phyloP scores from a whole-genome alignment of 2,329 filamentous ascomycete species.

The Arthroderma sp. region DNA sequence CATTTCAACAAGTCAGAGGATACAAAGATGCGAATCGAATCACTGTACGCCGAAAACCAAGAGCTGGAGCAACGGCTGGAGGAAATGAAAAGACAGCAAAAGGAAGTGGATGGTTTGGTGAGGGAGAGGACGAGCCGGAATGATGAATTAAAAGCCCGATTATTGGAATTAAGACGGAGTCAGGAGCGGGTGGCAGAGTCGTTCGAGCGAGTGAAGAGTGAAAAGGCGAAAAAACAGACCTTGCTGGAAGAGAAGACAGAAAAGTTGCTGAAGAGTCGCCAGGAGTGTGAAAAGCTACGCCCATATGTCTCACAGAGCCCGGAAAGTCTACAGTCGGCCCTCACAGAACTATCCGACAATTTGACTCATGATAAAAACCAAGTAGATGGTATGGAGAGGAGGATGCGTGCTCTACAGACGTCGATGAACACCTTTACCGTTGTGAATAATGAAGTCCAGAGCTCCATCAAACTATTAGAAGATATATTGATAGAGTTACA shows the following conservation, averaged over 20 bases:
- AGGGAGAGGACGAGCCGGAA: constrained; percentile 76
- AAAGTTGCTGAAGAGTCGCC: constrained; percentile 52
- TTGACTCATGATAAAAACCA: constrained; percentile 67
- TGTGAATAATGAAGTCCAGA: constrained; percentile 71
- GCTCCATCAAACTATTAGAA: constrained; percentile 77
- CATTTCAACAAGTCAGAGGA: constrained; percentile 85
- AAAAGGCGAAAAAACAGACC: constrained; percentile 63
- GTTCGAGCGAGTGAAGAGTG: constrained; percentile 68
- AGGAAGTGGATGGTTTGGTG: constrained; percentile 68
- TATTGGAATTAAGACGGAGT: constrained; percentile 67
- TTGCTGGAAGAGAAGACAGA: constrained; percentile 41
- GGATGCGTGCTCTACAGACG: constrained; percentile 81
- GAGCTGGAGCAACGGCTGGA: constrained; percentile 68
- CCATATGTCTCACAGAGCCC: constrained; percentile 90
- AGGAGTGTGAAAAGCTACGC: constrained; percentile 77
- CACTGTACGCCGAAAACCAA: constrained; percentile 73
- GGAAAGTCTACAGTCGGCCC: constrained; percentile 63
- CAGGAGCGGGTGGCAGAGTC: constrained; percentile 75
- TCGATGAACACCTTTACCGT: constrained; percentile 80
- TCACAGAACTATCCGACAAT: constrained; percentile 70
- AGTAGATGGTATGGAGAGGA: constrained; percentile 76
- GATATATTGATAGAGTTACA: constrained; percentile 73
- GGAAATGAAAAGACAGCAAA: constrained; percentile 68
- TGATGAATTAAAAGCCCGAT: constrained; percentile 68
- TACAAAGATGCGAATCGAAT: constrained; percentile 77